These are phyloP conservation scores for Beauveria varroae DNA, from an alignment of 2,329 filamentous ascomycete genomes.

Conservation along the genomic window DNA sequence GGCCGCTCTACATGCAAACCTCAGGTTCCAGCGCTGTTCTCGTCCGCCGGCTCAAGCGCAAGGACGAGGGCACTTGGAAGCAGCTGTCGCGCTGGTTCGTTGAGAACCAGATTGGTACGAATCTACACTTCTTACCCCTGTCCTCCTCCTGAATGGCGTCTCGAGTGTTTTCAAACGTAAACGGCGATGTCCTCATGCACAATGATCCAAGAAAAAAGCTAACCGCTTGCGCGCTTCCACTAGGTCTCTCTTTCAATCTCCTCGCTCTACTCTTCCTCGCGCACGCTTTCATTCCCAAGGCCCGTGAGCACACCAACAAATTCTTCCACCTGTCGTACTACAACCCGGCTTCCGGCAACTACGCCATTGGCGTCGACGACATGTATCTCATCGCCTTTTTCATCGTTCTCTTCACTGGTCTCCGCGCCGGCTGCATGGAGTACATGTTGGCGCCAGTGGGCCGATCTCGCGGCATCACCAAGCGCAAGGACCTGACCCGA, in stretches of 20 bases:
- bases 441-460: constrained; percentile 77
- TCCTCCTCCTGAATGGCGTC: background rate
- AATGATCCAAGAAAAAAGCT: constrained; percentile 13
- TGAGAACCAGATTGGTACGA: constrained; percentile 71
- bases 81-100: constrained; percentile 62
- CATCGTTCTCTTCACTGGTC: constrained; percentile 77
- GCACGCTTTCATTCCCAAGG: constrained; percentile 74
- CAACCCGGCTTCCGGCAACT: constrained; percentile 59
- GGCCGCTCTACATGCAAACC: constrained; percentile 50
- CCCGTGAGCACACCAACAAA: constrained; percentile 70
- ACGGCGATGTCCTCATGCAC: background rate
- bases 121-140: constrained; percentile 15
- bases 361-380: constrained; percentile 74
- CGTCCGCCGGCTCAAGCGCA: constrained; percentile 50
- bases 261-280: constrained; percentile 75
- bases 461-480: constrained; percentile 62
- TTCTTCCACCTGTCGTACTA: constrained; percentile 86
- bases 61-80: constrained; percentile 54
- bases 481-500: constrained; percentile 67
- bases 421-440: constrained; percentile 80
- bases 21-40: constrained; percentile 44
- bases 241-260: constrained; percentile 76
- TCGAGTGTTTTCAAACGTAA: background rate
- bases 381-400: constrained; percentile 68
- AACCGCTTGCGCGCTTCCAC: constrained; percentile 12